Conservation (phyloP, 805 yeast species). For the Ogataea pini region DNA sequence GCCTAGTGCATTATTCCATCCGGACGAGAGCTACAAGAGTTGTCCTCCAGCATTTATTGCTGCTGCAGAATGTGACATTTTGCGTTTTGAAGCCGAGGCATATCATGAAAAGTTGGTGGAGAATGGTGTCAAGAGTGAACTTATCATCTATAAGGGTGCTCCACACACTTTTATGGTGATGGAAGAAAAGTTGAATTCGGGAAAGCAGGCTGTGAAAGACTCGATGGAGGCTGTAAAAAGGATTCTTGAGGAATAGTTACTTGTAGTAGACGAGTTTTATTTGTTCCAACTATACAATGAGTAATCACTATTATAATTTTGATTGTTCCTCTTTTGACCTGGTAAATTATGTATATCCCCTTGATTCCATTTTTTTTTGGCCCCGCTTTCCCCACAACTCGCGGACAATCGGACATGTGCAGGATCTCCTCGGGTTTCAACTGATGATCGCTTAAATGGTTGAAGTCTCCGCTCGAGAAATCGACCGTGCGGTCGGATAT, state of each 20-base stretch:
- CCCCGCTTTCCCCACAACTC: constrained; percentile 1
- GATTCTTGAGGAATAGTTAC: too few species aligned
- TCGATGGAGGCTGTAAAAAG: too few species aligned
- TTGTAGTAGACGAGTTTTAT: too few species aligned
- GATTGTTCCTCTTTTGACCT: too few species aligned
- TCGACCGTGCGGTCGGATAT: background rate
- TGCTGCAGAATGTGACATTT: constrained; percentile 46
- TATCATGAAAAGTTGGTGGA: constrained; percentile 40
- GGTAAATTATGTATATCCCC: too few species aligned
- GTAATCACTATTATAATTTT: too few species aligned
- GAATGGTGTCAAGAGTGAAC: constrained; percentile 39
- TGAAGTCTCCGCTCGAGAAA: background rate
- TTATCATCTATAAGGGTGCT: constrained; percentile 41
- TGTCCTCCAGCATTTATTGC: constrained; percentile 45
- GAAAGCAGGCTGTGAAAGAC: too few species aligned
- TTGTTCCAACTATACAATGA: too few species aligned
- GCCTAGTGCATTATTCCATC: constrained; percentile 42
- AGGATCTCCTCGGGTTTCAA: background rate
- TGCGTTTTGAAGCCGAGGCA: constrained; percentile 45
- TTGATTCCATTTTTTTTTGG: too few species aligned
- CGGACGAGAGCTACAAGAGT: constrained; percentile 40
- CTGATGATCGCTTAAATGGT: background rate
- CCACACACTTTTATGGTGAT: constrained; percentile 35
- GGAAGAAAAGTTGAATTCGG: background rate
- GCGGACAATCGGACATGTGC: constrained; percentile 1